Conservation (phyloP, 2,329 filamentous ascomycete species). For the Microcera coccophila region DNA sequence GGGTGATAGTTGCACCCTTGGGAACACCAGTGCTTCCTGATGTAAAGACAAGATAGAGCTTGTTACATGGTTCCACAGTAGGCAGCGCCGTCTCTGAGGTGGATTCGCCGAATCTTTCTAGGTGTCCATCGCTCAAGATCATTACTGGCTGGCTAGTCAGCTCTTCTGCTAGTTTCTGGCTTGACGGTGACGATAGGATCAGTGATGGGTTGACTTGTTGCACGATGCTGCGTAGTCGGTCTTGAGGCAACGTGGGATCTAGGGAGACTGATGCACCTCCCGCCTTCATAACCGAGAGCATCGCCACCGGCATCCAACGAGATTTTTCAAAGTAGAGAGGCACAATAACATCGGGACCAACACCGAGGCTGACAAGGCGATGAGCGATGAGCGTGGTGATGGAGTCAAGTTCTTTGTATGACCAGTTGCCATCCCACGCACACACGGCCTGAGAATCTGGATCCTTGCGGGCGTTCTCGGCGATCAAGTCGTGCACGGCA, state of each 20-base stretch:
- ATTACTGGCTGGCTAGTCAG: neutral
- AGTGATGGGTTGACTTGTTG: neutral
- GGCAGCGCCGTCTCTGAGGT: neutral
- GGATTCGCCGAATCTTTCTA: neutral
- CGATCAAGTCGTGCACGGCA: conserved; percentile 22
- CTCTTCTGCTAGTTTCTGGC: neutral
- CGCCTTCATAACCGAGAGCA: neutral
- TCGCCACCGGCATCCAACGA: conserved; percentile 10
- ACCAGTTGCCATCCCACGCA: conserved; percentile 24
- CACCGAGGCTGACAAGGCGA: conserved; percentile 5
- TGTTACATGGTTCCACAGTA: neutral
- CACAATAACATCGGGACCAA: conserved; percentile 6
- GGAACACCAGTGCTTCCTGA: conserved; percentile 15
- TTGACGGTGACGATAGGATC: neutral
- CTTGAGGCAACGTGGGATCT: neutral
- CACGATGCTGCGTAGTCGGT: neutral
- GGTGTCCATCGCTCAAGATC: no score
- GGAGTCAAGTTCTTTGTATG: conserved; percentile 14
- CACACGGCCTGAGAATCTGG: conserved; percentile 15
- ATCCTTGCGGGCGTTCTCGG: conserved; percentile 4
- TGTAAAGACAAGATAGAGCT: conserved; percentile 14
- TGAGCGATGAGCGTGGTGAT: conserved; percentile 4
- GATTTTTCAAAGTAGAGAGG: conserved; percentile 15
- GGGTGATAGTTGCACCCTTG: conserved; percentile 9
- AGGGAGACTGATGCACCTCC: neutral